These are phyloP conservation scores for Aristolochia fimbriata DNA, from an alignment of 164 flowering plant species.

Conservation along the genomic window DNA sequence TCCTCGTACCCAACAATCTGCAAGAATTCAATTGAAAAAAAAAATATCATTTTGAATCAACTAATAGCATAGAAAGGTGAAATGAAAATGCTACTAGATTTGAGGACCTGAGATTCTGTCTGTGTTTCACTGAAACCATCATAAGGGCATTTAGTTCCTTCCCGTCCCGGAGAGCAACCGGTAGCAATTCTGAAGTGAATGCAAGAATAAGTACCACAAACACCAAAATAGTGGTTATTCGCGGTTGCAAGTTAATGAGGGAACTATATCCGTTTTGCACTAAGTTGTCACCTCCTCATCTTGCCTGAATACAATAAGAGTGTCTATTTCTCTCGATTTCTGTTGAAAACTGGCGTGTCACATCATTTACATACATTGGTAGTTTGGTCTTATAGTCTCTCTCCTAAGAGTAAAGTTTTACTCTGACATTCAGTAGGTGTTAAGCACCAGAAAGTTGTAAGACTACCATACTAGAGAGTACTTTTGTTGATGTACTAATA, in stretches of 20 bases:
- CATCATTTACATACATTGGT: too few relatives aligned
- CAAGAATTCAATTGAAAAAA: slow-evolving; percentile 3
- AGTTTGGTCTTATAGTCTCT: too few relatives aligned
- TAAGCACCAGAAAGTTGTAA: too few relatives aligned
- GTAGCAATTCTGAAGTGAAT: slow-evolving; percentile 1
- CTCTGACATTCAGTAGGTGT: too few relatives aligned
- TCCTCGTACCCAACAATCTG: slow-evolving; percentile 95
- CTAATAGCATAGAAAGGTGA: background rate
- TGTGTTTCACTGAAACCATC: slow-evolving; percentile 93
- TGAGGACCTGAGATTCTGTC: slow-evolving; percentile 85
- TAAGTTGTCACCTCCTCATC: background rate
- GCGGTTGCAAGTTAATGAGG: background rate
- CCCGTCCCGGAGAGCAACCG: slow-evolving; percentile 22
- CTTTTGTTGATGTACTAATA: too few relatives aligned
- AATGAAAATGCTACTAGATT: background rate
- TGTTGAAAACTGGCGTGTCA: too few relatives aligned
- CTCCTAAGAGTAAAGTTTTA: too few relatives aligned
- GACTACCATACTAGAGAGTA: too few relatives aligned
- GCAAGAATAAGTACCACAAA: background rate
- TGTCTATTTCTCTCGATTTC: too few relatives aligned
- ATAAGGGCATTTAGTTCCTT: slow-evolving; percentile 24
- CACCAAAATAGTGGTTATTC: background rate
- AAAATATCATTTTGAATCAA: background rate
- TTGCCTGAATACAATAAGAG: too few relatives aligned
- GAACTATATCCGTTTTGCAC: background rate